A percentile compares a stretch with the other conserved stretches of the same genome.
Conservation (phyloP, 345 rosid genomes). For the Reutealis trisperma region DNA sequence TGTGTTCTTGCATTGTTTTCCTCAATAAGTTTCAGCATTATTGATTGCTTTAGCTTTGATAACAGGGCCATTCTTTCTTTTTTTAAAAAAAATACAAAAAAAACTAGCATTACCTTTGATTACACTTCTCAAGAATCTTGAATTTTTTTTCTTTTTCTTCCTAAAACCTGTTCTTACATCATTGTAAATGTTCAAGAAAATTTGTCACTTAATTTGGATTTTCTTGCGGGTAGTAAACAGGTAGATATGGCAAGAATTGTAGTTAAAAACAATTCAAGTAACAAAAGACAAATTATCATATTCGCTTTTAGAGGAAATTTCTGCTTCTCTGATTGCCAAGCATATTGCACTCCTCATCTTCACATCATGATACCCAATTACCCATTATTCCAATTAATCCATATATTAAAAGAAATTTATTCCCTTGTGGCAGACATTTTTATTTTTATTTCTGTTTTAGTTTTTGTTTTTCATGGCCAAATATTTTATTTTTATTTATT, state of each 20-base stretch:
- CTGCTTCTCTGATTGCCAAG: conserved; percentile 25
- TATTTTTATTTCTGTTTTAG: neutral
- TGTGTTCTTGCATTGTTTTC: conserved; percentile 87
- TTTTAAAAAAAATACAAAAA: neutral
- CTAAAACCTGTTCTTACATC: neutral
- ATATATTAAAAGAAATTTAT: neutral
- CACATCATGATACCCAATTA: neutral
- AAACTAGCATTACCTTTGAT: conserved; percentile 17
- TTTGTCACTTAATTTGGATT: neutral
- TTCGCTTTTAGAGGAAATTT: neutral
- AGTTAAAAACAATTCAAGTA: conserved; percentile 26
- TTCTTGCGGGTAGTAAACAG: conserved; percentile 20
- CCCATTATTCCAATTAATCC: neutral
- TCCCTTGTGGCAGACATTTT: neutral
- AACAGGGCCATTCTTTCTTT: conserved; percentile 39
- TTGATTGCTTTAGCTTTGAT: conserved; percentile 52
- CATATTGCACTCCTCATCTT: conserved; percentile 2
- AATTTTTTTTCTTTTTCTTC: neutral
- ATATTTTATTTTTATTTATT: too few species aligned
- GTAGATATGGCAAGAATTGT: conserved; percentile 39
- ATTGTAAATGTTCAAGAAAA: neutral
- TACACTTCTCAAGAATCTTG: conserved; percentile 20
- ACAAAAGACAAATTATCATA: conserved; percentile 28
- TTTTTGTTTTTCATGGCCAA: too few species aligned
- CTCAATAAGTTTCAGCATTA: conserved; percentile 42